These are phyloP conservation scores for Arthroderma uncinatum DNA, from an alignment of 2,329 filamentous ascomycete species.

Conservation along the genomic window DNA sequence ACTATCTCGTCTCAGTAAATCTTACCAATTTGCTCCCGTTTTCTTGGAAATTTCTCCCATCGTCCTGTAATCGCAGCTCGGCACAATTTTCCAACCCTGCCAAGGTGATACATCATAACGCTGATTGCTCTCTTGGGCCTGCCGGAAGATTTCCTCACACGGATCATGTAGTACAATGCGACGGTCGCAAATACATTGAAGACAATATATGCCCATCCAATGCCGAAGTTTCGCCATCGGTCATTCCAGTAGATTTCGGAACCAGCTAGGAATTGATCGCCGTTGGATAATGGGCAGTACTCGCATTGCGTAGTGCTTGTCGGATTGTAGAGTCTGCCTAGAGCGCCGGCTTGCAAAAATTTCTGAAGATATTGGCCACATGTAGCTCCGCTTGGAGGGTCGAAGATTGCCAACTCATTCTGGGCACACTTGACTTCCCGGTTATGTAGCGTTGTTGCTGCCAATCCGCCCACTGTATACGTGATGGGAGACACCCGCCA, in stretches of 20 bases:
- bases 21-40: slow-evolving; percentile 13
- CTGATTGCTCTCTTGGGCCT: slow-evolving; percentile 12
- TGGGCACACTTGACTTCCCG: slow-evolving; percentile 52
- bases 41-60: slow-evolving; percentile 11
- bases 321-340: slow-evolving; percentile 46
- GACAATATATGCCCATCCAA: slow-evolving; percentile 49
- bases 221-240: slow-evolving; percentile 58
- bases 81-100: slow-evolving; percentile 8
- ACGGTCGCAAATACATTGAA: slow-evolving; percentile 50
- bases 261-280: slow-evolving; percentile 32
- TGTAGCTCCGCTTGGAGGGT: slow-evolving; percentile 47
- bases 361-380: slow-evolving; percentile 49
- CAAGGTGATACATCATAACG: slow-evolving; percentile 11
- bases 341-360: slow-evolving; percentile 38
- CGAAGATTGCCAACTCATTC: slow-evolving; percentile 60
- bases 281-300: slow-evolving; percentile 33
- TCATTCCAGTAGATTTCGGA: slow-evolving; percentile 46
- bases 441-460: slow-evolving; percentile 59
- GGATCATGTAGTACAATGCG: slow-evolving; percentile 42
- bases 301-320: slow-evolving; percentile 42
- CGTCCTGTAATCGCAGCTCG: slow-evolving; percentile 13
- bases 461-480: slow-evolving; percentile 64
- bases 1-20: slow-evolving; percentile 10
- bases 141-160: slow-evolving; percentile 18
- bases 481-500: slow-evolving; percentile 74